Percentiles rank a stretch among this genome's conserved stretches.
These are phyloP conservation scores for Dissophora globulifera DNA, from an alignment of 192 early-diverging fungal genomes.

Conservation along the genomic window DNA sequence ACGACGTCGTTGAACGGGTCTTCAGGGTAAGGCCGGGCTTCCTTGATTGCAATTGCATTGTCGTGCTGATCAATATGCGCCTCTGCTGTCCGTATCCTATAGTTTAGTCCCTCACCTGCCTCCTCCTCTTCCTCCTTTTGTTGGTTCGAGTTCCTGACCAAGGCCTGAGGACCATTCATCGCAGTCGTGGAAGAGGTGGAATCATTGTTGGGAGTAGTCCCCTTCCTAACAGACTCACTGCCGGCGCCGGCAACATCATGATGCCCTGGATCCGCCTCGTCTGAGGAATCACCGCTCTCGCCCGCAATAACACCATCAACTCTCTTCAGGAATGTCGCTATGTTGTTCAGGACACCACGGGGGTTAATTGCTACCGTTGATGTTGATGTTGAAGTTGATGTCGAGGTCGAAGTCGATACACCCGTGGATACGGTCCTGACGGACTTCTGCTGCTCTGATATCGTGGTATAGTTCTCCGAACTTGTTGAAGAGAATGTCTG, in stretches of 20 bases:
- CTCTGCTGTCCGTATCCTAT: constrained; percentile 2
- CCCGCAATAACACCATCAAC: constrained; percentile 38
- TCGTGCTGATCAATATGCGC: not conserved
- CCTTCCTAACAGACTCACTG: too few relatives aligned
- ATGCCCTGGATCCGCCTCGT: constrained; percentile 17
- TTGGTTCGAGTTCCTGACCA: not conserved
- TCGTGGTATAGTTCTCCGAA: not conserved
- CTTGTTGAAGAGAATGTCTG: not conserved
- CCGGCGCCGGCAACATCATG: not conserved
- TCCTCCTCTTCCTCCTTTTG: not conserved
- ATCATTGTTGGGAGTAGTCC: too few relatives aligned
- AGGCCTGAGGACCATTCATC: not conserved
- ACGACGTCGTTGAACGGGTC: too few relatives aligned
- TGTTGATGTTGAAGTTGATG: not conserved
- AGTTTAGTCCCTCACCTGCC: not conserved
- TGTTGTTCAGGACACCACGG: constrained; percentile 20
- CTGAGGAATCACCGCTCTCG: constrained; percentile 15
- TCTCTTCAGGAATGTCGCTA: constrained; percentile 37
- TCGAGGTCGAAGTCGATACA: constrained; percentile 10
- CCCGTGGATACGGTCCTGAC: constrained; percentile 6
- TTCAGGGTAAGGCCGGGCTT: too few relatives aligned
- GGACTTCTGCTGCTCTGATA: too few relatives aligned
- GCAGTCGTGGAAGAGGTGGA: too few relatives aligned
- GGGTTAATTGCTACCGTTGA: constrained; percentile 13
- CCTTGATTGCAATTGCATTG: not conserved